These are phyloP conservation scores for Lignosus rhinocerotis DNA, from an alignment of 1,284 basidiomycete species.

Conservation along the genomic window DNA sequence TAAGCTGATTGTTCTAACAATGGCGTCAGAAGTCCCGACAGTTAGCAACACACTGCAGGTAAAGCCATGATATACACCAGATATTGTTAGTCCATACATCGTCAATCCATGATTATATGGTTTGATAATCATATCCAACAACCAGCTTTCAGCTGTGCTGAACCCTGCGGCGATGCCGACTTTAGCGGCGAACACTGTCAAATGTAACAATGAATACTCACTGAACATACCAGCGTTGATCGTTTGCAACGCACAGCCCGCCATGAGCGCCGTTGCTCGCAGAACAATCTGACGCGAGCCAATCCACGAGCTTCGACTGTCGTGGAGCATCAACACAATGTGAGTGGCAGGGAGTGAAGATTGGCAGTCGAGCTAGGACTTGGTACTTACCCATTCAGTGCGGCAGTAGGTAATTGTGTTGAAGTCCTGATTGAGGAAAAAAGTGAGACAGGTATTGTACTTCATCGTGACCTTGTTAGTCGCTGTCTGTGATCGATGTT, in stretches of 20 bases:
- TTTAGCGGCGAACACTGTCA: neutral
- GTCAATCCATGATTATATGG: no score
- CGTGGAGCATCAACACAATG: neutral
- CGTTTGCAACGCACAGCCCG: constrained; percentile 45
- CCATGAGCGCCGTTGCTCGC: constrained; percentile 49
- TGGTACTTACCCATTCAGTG: constrained; percentile 28
- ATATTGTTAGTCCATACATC: no score
- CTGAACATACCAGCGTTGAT: constrained; percentile 51
- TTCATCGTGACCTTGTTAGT: constrained; percentile 28
- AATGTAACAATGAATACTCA: constrained; percentile 10
- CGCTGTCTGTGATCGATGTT: constrained; percentile 8
- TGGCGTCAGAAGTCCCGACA: no score
- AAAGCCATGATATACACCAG: no score
- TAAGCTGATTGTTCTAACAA: no score
- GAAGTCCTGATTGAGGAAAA: constrained; percentile 29
- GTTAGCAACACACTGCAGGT: no score
- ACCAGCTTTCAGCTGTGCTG: neutral
- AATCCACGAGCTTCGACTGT: constrained; percentile 12
- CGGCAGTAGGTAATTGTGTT: constrained; percentile 29
- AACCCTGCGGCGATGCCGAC: neutral
- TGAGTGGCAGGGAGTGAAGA: neutral
- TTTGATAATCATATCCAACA: neutral
- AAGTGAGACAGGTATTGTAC: constrained; percentile 28
- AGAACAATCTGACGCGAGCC: constrained; percentile 46
- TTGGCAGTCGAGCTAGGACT: neutral